Evolutionary conservation across 495 filamentous ascomycete genomes (phyloP).

Genomic region (Xylaria flabelliformis): DNA sequence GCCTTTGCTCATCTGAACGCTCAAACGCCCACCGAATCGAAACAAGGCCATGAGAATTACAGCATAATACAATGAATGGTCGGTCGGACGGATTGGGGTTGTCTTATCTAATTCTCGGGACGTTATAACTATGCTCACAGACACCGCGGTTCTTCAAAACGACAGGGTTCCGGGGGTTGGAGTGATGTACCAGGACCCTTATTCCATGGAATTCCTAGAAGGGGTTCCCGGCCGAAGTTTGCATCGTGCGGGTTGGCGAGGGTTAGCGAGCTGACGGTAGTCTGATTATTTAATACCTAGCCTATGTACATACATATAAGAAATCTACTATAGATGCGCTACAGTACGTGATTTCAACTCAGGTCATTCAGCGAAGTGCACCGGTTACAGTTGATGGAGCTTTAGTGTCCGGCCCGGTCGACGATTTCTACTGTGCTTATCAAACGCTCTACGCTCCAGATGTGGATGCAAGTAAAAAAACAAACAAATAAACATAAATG

Average conservation of each 20-base stretch:
- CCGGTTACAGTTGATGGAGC: constrained; percentile 4
- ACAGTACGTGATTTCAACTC: constrained; percentile 18
- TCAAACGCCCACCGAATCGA: neutral
- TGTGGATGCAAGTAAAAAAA: constrained; percentile 3
- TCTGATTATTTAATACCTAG: neutral
- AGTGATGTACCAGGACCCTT: constrained; percentile 10
- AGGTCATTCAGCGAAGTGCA: constrained; percentile 13
- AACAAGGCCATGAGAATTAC: neutral
- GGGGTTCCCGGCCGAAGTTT: constrained; percentile 8
- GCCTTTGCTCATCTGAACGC: neutral
- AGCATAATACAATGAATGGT: too few species aligned
- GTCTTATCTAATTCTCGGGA: constrained; percentile 9
- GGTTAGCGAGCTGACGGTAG: constrained; percentile 8
- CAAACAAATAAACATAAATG: neutral
- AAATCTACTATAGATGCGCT: constrained; percentile 1
- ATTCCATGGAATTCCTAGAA: constrained; percentile 10
- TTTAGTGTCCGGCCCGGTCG: constrained; percentile 13
- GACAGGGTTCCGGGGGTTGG: constrained; percentile 19
- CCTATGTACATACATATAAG: neutral
- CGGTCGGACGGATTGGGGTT: neutral
- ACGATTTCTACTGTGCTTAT: neutral
- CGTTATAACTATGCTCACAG: constrained; percentile 10
- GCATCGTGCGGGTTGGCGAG: constrained; percentile 2
- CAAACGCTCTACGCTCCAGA: neutral
- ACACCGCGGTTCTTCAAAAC: constrained; percentile 5